These are phyloP conservation scores for Aaosphaeria pasadenensis DNA, from an alignment of 2,329 filamentous ascomycete genomes.

Conservation along the genomic window DNA sequence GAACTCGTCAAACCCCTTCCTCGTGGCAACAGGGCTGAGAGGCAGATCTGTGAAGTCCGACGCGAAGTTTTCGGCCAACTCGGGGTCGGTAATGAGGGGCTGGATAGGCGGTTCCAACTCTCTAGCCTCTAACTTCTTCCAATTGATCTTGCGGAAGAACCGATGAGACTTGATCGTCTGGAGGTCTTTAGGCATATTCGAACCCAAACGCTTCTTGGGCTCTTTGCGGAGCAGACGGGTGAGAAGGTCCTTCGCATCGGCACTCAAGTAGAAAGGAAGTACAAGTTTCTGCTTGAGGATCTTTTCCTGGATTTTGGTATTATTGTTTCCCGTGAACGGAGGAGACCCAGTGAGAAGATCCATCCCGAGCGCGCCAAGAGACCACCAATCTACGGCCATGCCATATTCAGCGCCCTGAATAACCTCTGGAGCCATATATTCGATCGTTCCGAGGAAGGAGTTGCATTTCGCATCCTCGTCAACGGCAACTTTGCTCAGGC, in stretches of 20 bases:
- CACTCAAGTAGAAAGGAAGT: constrained; percentile 84
- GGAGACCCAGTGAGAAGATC: constrained; percentile 91
- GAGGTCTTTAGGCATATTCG: constrained; percentile 85
- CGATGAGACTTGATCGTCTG: constrained; percentile 83
- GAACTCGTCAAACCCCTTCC: constrained; percentile 22
- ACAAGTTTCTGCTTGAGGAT: constrained; percentile 90
- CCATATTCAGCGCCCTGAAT: constrained; percentile 85
- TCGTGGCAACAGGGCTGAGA: constrained; percentile 64
- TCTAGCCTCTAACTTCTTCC: constrained; percentile 78
- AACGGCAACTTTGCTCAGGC: constrained; percentile 88
- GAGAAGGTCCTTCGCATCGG: constrained; percentile 91
- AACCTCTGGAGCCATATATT: constrained; percentile 99
- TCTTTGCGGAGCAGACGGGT: constrained; percentile 89
- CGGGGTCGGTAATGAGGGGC: constrained; percentile 91
- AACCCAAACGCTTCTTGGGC: constrained; percentile 82
- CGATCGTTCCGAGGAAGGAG: constrained; percentile 89
- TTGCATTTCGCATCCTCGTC: constrained; percentile 72
- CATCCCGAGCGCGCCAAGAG: constrained; percentile 85
- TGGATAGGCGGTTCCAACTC: constrained; percentile 86
- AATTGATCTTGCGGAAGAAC: constrained; percentile 97
- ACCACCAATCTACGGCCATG: constrained; percentile 98
- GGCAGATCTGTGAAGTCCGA: constrained; percentile 86
- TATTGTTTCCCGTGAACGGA: constrained; percentile 86
- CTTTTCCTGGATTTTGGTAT: constrained; percentile 92
- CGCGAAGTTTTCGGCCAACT: constrained; percentile 94